Evolutionary conservation across 257 asterid species (phyloP).

Genomic region (Penstemon eatonii): DNA sequence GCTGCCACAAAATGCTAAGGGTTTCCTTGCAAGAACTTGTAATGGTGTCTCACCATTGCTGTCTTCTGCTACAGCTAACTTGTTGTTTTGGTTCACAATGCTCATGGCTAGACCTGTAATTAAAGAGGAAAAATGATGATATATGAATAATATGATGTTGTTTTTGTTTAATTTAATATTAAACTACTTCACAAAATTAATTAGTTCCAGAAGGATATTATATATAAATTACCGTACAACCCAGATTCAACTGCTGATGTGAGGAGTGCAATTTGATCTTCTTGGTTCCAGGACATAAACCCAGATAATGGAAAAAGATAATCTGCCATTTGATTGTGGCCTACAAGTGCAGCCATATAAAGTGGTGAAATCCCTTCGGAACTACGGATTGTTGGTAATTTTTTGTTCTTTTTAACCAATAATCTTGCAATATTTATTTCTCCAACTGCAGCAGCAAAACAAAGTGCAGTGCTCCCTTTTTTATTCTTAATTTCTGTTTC

Average conservation of each 20-base stretch:
- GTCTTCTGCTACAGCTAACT: constrained; percentile 31
- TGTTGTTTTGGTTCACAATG: not conserved
- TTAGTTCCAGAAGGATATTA: too few species aligned
- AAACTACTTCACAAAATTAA: not conserved
- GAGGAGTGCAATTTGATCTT: constrained; percentile 25
- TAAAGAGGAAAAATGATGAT: too few species aligned
- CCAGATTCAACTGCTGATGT: constrained; percentile 25
- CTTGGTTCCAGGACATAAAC: not conserved
- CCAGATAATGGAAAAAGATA: constrained; percentile 9
- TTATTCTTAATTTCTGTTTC: constrained; percentile 27
- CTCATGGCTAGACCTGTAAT: constrained; percentile 27
- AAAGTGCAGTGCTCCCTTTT: constrained; percentile 34
- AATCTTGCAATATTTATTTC: constrained; percentile 19
- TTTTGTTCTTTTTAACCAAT: not conserved
- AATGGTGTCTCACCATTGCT: constrained; percentile 24
- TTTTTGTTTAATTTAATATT: too few species aligned
- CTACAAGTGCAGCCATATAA: constrained; percentile 37
- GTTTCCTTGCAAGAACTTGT: constrained; percentile 36
- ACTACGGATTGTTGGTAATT: constrained; percentile 6
- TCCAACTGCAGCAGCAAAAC: constrained; percentile 43
- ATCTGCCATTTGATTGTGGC: constrained; percentile 24
- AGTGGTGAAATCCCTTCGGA: constrained; percentile 27
- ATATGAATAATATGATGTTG: too few species aligned
- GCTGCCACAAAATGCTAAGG: constrained; percentile 25
- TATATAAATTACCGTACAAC: constrained; percentile 26